A percentile compares a stretch with the other conserved stretches of the same genome.
Evolutionary conservation across 495 filamentous ascomycete genomes (phyloP).

Genomic region (Aspergillus cristatus): DNA sequence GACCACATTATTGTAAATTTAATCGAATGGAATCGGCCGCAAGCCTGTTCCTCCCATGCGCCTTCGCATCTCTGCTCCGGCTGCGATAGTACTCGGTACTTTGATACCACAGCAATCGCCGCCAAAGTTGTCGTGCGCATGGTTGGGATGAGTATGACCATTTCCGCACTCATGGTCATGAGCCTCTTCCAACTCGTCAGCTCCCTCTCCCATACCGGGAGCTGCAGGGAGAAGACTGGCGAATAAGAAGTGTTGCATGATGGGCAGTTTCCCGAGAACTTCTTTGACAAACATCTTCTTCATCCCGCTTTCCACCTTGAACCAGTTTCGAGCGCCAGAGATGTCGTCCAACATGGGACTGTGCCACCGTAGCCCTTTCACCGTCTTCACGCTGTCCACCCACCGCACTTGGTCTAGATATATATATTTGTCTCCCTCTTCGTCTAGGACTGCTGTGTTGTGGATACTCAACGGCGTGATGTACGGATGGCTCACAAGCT

Average conservation of each 20-base stretch:
- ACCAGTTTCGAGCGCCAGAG: conserved; percentile 81
- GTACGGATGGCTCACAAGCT: conserved; percentile 78
- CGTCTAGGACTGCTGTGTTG: conserved; percentile 73
- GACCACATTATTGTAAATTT: conserved; percentile 1
- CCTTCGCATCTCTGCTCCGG: conserved; percentile 79
- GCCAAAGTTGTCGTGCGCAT: conserved; percentile 59
- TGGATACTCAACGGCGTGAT: conserved; percentile 85
- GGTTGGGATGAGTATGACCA: conserved; percentile 47
- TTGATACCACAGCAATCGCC: conserved; percentile 99
- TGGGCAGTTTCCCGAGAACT: conserved; percentile 86
- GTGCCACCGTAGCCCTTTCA: conserved; percentile 92
- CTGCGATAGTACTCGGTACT: conserved; percentile 87
- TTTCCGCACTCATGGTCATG: conserved; percentile 51
- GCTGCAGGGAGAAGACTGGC: conserved; percentile 71
- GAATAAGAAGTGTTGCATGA: conserved; percentile 98
- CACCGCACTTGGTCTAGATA: conserved; percentile 90
- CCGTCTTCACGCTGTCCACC: conserved; percentile 93
- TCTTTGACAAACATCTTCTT: conserved; percentile 91
- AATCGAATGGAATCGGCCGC: conserved; percentile 90
- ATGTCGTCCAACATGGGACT: conserved; percentile 99
- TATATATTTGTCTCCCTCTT: conserved; percentile 70
- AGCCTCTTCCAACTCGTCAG: conserved; percentile 40
- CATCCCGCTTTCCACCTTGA: conserved; percentile 91
- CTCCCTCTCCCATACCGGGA: conserved; percentile 61
- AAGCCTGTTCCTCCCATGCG: conserved; percentile 51